These are phyloP conservation scores for Kodamaea arcana DNA, from an alignment of 1,139 yeast genomes.

Conservation along the genomic window DNA sequence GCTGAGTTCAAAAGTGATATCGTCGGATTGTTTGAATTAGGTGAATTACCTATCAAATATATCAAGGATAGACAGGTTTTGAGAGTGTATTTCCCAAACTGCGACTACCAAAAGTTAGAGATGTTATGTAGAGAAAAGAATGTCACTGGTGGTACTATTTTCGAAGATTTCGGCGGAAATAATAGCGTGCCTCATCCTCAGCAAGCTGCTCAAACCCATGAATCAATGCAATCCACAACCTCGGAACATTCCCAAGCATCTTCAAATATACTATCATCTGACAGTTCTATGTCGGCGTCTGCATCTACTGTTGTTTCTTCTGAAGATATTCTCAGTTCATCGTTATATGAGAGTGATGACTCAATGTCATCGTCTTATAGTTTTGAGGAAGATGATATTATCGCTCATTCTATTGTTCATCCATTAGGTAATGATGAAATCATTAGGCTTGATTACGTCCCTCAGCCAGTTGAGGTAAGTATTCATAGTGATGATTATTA, in stretches of 20 bases:
- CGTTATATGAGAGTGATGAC: conserved; percentile 14
- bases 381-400: conserved; percentile 17
- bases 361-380: conserved; percentile 13
- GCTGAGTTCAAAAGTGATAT: conserved; percentile 33
- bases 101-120: conserved; percentile 50
- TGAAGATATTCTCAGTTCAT: conserved; percentile 24
- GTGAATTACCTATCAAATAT: conserved; percentile 48
- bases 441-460: conserved; percentile 17
- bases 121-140: conserved; percentile 45
- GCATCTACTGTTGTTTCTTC: conserved; percentile 8
- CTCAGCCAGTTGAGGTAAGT: conserved; percentile 10
- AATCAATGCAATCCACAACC: background rate
- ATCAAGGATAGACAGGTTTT: conserved; percentile 30
- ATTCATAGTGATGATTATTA: conserved; percentile 18
- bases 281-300: conserved; percentile 3
- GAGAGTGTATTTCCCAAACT: conserved; percentile 56
- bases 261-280: background rate
- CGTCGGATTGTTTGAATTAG: conserved; percentile 38
- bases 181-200: background rate
- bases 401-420: conserved; percentile 17
- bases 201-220: background rate
- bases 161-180: conserved; percentile 21
- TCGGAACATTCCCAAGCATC: background rate
- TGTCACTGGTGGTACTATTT: conserved; percentile 47
- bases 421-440: conserved; percentile 23